A percentile compares a stretch with the other conserved stretches of the same genome.
phyloP scores from a whole-genome alignment of 164 flowering plant genomes.

The Berberis vulgaris region DNA sequence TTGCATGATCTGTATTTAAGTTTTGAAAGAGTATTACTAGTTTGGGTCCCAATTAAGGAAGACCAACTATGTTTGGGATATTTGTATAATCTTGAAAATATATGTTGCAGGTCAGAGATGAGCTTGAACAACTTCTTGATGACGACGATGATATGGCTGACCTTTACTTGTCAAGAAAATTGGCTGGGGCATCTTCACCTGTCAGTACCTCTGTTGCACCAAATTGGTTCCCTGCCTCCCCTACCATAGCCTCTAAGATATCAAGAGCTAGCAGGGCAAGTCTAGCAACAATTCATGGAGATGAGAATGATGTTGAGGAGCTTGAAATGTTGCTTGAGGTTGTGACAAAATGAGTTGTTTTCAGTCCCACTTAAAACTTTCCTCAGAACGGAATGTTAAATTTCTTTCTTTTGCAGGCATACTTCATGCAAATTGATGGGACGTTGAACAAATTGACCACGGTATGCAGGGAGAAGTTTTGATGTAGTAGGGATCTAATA shows the following conservation, averaged over 20 bases:
- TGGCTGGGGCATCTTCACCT: conserved; percentile 54
- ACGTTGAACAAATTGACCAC: conserved; percentile 83
- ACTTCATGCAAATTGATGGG: conserved; percentile 95
- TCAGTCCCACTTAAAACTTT: neutral
- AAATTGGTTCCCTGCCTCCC: conserved; percentile 68
- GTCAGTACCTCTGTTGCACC: conserved; percentile 50
- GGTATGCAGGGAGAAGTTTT: conserved; percentile 31
- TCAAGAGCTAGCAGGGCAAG: conserved; percentile 82
- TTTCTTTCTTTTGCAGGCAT: conserved; percentile 51
- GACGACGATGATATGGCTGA: conserved; percentile 98
- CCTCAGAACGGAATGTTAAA: neutral
- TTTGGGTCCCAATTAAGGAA: too few species aligned
- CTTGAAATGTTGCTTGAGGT: conserved; percentile 98
- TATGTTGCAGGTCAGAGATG: conserved; percentile 74
- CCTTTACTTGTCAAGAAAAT: conserved; percentile 80
- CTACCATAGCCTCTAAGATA: conserved; percentile 63
- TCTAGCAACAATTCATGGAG: conserved; percentile 57
- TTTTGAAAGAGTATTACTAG: too few species aligned
- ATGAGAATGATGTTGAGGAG: conserved; percentile 91
- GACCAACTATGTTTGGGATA: too few species aligned
- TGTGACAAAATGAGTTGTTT: neutral
- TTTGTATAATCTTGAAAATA: neutral
- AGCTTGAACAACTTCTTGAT: conserved; percentile 90
- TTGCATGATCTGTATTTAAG: neutral
- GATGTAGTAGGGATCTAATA: too few species aligned